Base-by-base conservation (phyloP, 208 protist genomes). In the Leishmania tarentolae region DNA sequence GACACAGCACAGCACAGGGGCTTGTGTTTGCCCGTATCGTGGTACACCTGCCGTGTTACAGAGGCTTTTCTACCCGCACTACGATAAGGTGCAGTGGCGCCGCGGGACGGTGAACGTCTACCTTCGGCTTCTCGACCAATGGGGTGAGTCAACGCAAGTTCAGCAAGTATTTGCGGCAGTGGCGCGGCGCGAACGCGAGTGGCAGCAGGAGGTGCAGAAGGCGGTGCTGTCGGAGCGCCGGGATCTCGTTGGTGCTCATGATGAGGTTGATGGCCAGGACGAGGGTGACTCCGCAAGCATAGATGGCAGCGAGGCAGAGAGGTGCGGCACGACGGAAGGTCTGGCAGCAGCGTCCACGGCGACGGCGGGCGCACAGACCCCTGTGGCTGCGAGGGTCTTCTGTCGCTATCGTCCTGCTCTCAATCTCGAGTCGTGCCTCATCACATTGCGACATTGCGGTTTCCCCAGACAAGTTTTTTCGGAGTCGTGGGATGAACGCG, bases 111-210 rank as follows among this genome's bases (percentile, higher is more conserved):
- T 92, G 5, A 88, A 91, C 56, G 50, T 88, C 19, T 93, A 88
- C 75, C 11, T 96, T 47, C 73, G 78, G 3, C 86, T 92, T 47
- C 83, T 96, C 17, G 65, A 88, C 50, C 83, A 90, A 56, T 96
- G 92, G 92, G 66, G 87, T 0, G 61, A 87, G 73, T 66, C 72
- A 17, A 72, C 83, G 37, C 81, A 92, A 40, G 40, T 96, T 68
- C 83, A 80, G n/a, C 80, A 86, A 35, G 87, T 94, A 17, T 90
- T 94, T 47, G 70, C 63, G 8, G 37, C 72, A 5, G 73, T 90
- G 1, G 85, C 86, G 28, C 65, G 80, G 46, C 80, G 83, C 15
- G 91, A 93, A 56, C 57, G 57, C 15, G 47, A 53, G 13, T 52
- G 31, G 24, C 83, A 86, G 37, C 65, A 80, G 31, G 59, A 59